These are phyloP conservation scores for Setaria viridis DNA, from an alignment of 202 grass and related monocot genomes.

Conservation along the genomic window DNA sequence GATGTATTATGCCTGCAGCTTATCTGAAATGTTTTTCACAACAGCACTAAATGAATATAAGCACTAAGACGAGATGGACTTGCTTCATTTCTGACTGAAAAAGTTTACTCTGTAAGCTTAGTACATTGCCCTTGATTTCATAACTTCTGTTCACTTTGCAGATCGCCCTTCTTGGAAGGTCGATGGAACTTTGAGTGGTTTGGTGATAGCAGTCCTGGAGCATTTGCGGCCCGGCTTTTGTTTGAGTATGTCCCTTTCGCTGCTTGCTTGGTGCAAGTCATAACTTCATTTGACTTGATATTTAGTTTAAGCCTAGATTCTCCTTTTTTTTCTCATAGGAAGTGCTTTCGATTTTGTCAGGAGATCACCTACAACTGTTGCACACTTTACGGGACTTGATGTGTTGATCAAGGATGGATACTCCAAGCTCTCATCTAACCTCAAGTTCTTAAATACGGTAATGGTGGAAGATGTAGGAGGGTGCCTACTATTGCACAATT, in stretches of 20 bases:
- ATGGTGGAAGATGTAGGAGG: conserved; percentile 45
- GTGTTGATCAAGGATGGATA: conserved; percentile 95
- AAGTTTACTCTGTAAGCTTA: not conserved
- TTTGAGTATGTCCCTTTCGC: conserved; percentile 79
- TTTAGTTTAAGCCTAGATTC: not conserved
- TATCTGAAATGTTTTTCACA: not conserved
- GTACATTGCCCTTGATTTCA: conserved; percentile 7
- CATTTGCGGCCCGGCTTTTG: conserved; percentile 73
- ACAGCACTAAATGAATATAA: not conserved
- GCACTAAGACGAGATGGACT: not conserved
- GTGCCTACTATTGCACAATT: conserved; percentile 52
- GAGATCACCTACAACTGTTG: conserved; percentile 89
- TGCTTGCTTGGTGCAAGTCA: conserved; percentile 32
- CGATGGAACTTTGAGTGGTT: conserved; percentile 98
- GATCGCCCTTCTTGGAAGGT: conserved; percentile 93
- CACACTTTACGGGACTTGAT: conserved; percentile 79
- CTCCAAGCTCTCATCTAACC: conserved; percentile 80
- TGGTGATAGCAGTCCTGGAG: conserved; percentile 82
- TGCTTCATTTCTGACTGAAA: conserved; percentile 5
- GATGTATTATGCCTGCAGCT: not conserved
- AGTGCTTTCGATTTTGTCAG: conserved; percentile 48
- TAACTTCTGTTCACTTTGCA: conserved; percentile 49
- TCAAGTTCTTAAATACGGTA: conserved; percentile 93
- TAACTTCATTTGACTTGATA: conserved; percentile 6
- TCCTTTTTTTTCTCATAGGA: conserved; percentile 17